phyloP scores from a whole-genome alignment of 306 rosid species.

The Bauhinia variegata region DNA sequence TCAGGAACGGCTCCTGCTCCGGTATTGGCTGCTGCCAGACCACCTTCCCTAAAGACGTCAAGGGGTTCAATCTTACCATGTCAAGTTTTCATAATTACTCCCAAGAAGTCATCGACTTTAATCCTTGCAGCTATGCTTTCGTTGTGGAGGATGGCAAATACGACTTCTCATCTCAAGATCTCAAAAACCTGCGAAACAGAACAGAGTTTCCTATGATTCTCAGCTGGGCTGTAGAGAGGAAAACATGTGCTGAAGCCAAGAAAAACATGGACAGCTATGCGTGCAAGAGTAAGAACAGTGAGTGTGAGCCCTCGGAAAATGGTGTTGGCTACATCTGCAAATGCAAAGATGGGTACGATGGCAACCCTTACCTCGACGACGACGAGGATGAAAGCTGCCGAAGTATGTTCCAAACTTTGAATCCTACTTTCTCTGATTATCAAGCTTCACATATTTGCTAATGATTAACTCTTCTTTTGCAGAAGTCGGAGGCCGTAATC shows the following conservation, averaged over 20 bases:
- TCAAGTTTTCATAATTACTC: neutral
- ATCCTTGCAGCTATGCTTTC: neutral
- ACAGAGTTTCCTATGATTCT: neutral
- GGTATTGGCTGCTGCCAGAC: neutral
- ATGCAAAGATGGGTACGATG: no score
- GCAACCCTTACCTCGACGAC: no score
- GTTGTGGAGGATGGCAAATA: neutral
- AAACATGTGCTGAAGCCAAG: slow-evolving; percentile 1
- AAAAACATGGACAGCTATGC: neutral
- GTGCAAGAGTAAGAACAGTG: neutral
- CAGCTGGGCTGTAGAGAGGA: neutral
- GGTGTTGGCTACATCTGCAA: neutral
- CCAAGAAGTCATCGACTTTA: neutral
- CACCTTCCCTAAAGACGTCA: neutral
- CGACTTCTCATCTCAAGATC: neutral
- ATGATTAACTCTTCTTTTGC: no score
- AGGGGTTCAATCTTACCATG: no score
- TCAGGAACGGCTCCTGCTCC: neutral
- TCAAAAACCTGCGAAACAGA: neutral
- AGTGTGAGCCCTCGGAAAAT: neutral
- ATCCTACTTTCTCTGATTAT: no score
- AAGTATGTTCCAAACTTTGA: no score
- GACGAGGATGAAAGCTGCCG: no score
- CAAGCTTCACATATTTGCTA: no score
- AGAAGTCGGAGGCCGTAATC: no score